phyloP scores from a whole-genome alignment of 768 basidiomycete genomes.

The Tephrocybe sp. region DNA sequence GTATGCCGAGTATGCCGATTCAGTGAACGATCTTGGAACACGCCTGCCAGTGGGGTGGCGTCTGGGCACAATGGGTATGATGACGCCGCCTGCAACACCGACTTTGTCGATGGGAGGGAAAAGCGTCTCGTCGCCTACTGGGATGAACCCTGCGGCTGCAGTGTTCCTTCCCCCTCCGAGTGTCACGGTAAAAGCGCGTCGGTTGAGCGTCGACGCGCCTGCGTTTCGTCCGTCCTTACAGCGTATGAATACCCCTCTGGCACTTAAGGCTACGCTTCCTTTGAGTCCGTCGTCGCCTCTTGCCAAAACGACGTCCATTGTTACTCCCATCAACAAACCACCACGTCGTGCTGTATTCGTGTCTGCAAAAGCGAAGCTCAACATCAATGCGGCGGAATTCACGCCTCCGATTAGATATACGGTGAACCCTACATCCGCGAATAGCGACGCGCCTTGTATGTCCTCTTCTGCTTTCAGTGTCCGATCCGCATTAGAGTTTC shows the following conservation, averaged over 20 bases:
- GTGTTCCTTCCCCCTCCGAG: neutral
- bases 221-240: neutral
- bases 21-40: neutral
- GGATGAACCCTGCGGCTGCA: neutral
- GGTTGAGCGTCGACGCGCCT: neutral
- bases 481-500: neutral
- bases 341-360: neutral
- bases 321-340: no score
- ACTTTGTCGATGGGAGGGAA: neutral
- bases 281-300: neutral
- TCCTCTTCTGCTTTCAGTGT: neutral
- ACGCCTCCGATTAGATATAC: no score
- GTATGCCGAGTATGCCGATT: neutral
- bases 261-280: no score
- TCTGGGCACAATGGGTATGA: neutral
- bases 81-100: slow-evolving; percentile 3
- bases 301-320: neutral
- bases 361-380: neutral
- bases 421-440: neutral
- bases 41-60: no score
- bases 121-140: neutral
- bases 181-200: neutral
- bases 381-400: neutral
- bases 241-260: no score
- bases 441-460: no score